Base-by-base conservation (phyloP, 192 early-diverging fungal genomes). In the Coemansia sp. region DNA sequence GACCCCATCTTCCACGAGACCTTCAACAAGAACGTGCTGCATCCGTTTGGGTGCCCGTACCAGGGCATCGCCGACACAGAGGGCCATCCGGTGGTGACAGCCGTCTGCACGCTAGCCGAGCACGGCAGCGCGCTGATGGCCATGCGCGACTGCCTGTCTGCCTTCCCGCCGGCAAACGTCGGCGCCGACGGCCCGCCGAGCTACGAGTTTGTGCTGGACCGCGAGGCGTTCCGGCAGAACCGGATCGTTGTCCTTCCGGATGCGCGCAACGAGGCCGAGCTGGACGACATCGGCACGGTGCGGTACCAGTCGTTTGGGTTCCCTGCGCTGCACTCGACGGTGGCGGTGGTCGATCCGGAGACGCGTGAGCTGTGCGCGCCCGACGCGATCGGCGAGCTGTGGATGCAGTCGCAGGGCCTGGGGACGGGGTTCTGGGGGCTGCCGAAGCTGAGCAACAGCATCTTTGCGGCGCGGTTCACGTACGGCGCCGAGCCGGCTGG, bases 321-420 rank as follows among this genome's bases (percentile, higher is more conserved):
- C 37, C 79, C 79, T 0, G 67, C 72, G 6, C 62, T 81, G 10
- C 33, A 52, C 20, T 83, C 85, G 5, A 88, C 87, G 0, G 70
- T 94, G 11, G 90, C 87, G 2, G 84, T 94, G 40, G 92, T 94
- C 0, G 89, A 94, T 57, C 91, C 92, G 2, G 87, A 92, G 41
- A 90, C 91, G 57, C 86, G 84, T 14, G 85, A 87, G 19, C 71
- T 94, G 29, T 91, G 88, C 41, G 83, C 87, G 8, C 75, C 87
- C 1, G 85, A 91, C 69, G 80, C 85, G 2, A 84, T 93, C 55
- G 92, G 92, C 42, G 92, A 94, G 78, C 82, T 94, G n/a, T 93
- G 92, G 91, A 81, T 93, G 8, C 83, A 87, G 65, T 86, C 89
- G 3, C 87, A 88, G 14, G 86, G 83, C 27, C 73, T 94, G 40